Evolutionary conservation across 1,139 yeast species (phyloP), one percentile per base, ranked within the genome.

Genomic region (Kodamaea anthophila): DNA sequence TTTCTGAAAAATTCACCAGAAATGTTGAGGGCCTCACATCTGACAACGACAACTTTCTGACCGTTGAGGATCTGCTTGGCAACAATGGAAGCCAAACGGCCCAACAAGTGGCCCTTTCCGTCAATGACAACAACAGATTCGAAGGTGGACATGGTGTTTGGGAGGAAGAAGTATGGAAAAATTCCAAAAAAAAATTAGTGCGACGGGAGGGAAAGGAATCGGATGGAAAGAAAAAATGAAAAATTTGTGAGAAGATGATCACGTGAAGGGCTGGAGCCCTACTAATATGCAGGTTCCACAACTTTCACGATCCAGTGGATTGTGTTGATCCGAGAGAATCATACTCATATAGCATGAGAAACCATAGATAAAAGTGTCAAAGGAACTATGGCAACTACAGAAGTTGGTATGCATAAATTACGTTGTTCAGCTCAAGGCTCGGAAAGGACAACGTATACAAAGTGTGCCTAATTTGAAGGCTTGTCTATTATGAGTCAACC

Each of bases 1-100:
- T 91, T 87, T 79, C 98, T 88, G 96, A 91, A 91, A 70, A 91
- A 87, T 74, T 91, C 97, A 68, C 98, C 98, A 60, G 96, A 86
- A 69, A 91, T 87, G 91, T 93, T 91, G 68, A 91, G 78, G 57
- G 91, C 86, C 77, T 91, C 98, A 65, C 91, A 77, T 77, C 99
- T 86, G 64, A 91, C 98, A 57, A 91, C 81, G 56, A 88, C 96
- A 63, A 91, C 77, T 74, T 87, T 85, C 78, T 93, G 97, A 56
- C 99, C 99, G 74, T 84, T 83, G 67, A 91, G 83, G 58, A 91
- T 70, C 77, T 91, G 96, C 82, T 91, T 91, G 69, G 99, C 96
- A 63, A 91, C 88, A 60, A 81, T 83, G 56, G 97, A 86, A 57
- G 98, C 98, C 68, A 91, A 86, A 79, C 99, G 96, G 72, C 99